Evolutionary conservation across 2,329 filamentous ascomycete genomes (phyloP).

Genomic region (Gaeumannomyces sp.): DNA sequence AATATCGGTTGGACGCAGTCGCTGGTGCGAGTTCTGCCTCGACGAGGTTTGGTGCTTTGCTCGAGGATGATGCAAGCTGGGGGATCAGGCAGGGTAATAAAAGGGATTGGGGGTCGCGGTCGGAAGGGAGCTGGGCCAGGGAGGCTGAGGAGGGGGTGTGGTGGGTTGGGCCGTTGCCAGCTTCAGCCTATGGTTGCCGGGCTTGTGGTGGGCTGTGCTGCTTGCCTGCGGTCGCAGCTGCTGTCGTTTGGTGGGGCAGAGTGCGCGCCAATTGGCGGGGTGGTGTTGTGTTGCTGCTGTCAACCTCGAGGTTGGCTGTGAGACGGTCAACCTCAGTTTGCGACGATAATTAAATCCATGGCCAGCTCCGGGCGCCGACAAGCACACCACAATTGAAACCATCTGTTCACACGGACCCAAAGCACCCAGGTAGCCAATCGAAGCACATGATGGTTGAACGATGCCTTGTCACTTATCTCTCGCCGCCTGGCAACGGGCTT

Average conservation of each 20-base stretch:
- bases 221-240: background rate
- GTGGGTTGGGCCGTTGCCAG: background rate
- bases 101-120: background rate
- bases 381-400: too few species aligned
- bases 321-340: background rate
- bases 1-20: background rate
- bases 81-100: background rate
- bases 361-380: too few species aligned
- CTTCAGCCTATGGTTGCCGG: background rate
- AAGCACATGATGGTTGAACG: too few species aligned
- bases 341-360: background rate
- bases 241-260: constrained; percentile 3
- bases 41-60: background rate
- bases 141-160: background rate
- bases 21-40: too few species aligned
- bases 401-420: too few species aligned
- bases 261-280: background rate
- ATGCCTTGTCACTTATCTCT: too few species aligned
- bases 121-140: background rate
- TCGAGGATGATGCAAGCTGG: background rate
- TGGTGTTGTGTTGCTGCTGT: background rate
- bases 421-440: too few species aligned
- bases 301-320: constrained; percentile 3
- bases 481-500: background rate
- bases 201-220: background rate